phyloP scores from a whole-genome alignment of 108 stramenopile genomes.

The Skeletonema tropicum region DNA sequence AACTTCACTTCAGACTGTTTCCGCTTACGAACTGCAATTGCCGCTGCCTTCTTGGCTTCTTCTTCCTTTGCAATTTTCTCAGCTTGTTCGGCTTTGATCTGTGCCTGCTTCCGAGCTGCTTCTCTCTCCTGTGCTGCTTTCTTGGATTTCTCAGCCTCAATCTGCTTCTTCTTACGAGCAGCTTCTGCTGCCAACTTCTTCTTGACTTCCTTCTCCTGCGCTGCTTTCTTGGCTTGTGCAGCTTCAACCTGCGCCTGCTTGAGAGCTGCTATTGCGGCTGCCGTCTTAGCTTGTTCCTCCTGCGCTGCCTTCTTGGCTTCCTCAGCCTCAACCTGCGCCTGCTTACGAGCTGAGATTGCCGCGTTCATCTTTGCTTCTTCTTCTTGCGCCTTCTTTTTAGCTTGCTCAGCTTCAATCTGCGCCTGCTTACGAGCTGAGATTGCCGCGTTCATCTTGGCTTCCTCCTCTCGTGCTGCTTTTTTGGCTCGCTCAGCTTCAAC shows the following conservation, averaged over 20 bases:
- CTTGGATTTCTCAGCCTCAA: not conserved
- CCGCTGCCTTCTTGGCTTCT: not conserved
- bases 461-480: not conserved
- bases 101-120: not conserved
- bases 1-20: not conserved
- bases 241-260: no score
- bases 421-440: no score
- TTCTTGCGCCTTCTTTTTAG: not conserved
- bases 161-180: no score
- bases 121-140: not conserved
- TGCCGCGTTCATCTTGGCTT: no score
- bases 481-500: not conserved
- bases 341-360: no score
- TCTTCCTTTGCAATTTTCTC: not conserved
- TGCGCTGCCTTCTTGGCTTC: no score
- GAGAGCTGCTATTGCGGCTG: no score
- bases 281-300: not conserved
- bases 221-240: not conserved
- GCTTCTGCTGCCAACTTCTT: no score
- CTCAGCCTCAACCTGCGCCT: no score
- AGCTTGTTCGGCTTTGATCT: not conserved
- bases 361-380: not conserved
- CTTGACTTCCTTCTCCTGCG: not conserved
- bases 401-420: not conserved
- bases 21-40: not conserved